A percentile compares a stretch with the other conserved stretches of the same genome.
Evolutionary conservation across 2,329 filamentous ascomycete species (phyloP).

Genomic region (Juglanconis juglandina): DNA sequence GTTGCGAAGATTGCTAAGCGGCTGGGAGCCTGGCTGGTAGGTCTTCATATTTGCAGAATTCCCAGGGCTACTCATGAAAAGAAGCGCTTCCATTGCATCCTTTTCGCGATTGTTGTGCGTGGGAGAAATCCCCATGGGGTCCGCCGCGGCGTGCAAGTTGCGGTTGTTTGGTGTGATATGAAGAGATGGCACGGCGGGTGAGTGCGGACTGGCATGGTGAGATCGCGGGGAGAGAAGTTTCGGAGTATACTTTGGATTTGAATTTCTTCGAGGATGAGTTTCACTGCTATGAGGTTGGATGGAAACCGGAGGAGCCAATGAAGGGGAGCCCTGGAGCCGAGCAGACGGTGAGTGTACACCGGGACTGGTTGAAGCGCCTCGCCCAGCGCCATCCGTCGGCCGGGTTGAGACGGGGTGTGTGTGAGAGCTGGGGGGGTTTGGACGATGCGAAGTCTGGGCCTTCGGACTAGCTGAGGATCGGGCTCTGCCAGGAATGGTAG

Average conservation of each 20-base stretch:
- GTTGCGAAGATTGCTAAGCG: conserved; percentile 32
- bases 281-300: conserved; percentile 48
- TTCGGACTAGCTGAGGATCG: conserved; percentile 55
- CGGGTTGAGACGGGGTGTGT: conserved; percentile 22
- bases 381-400: not conserved
- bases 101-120: conserved; percentile 71
- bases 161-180: conserved; percentile 34
- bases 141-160: conserved; percentile 36
- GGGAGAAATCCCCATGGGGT: conserved; percentile 62
- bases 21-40: conserved; percentile 43
- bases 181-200: conserved; percentile 37
- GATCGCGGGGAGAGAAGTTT: conserved; percentile 45
- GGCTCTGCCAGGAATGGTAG: conserved; percentile 50
- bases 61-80: conserved; percentile 78
- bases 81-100: conserved; percentile 74
- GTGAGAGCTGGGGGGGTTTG: conserved; percentile 30
- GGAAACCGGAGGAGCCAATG: conserved; percentile 52
- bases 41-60: conserved; percentile 64
- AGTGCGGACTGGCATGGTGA: conserved; percentile 36
- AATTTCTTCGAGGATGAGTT: conserved; percentile 46
- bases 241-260: conserved; percentile 47
- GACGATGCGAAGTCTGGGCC: conserved; percentile 23
- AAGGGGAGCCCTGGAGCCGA: conserved; percentile 16
- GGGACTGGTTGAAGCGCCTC: conserved; percentile 34
- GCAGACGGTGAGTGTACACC: conserved; percentile 8